Base-by-base conservation (phyloP, 208 protist genomes). In the Trypanosoma brucei region DNA sequence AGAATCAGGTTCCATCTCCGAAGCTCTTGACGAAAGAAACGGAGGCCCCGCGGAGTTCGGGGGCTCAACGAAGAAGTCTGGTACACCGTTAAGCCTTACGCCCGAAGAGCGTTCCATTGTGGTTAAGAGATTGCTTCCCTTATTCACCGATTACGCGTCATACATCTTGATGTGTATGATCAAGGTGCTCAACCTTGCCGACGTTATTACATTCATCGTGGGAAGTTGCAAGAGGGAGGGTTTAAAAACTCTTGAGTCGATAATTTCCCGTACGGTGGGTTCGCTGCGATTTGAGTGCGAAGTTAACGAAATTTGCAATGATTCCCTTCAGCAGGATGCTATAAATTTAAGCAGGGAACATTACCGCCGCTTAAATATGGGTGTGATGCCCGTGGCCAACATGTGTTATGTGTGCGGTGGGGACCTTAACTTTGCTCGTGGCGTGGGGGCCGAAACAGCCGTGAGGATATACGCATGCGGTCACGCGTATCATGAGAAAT, bases 401-500 rank as follows among this genome's bases (percentile, higher is more conserved):
- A 68, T 58, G 6, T 93, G 86, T 60, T 82, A 71, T 39, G 55
- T 93, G 31, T 93, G 86, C 55, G 72, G 67, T 8, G 37, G 48
- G 7, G 54, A 52, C 31, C 74, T 91, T 40, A 51, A 55, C 14
- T 14, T 44, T 69, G 57, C 49, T 30, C 6, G 53, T 57, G 49
- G 49, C 5, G 46, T 46, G 7, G 46, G 55, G 8, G 49, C 53
- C 38, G 65, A 62, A 30, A 62, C 54, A 30, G 59, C 68, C 1
- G 76, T 88, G 37, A 77, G 77, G n/a, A 72, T 88, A 51, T 94
- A 87, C 62, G 62, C 56, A 22, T 94, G 88, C 42, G 88, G 88
- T 7, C 88, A 94, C 71, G 75, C 71, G 34, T 94, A 79, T 61
- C 88, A 94, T 69, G 81, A 86, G 37, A 49, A 35, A 55, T 69